phyloP scores from a whole-genome alignment of 805 yeast genomes.

The Yarrowia sp. region DNA sequence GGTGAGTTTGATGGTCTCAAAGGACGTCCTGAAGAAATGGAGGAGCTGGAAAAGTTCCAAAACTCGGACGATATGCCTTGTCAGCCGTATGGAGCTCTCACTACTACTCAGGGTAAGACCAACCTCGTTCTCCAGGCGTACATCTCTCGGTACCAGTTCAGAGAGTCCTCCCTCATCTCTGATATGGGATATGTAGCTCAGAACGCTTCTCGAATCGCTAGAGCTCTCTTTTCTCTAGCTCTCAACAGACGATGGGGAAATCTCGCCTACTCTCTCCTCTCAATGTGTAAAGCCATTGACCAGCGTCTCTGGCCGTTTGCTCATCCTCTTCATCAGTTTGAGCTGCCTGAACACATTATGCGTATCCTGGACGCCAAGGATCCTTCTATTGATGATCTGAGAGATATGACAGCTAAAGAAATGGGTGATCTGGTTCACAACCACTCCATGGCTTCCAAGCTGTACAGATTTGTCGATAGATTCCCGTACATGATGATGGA shows the following conservation, averaged over 20 bases:
- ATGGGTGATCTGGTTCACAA: conserved; percentile 90
- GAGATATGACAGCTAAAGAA: conserved; percentile 72
- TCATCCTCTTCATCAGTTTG: conserved; percentile 89
- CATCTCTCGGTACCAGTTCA: conserved; percentile 69
- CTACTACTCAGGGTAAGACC: conserved; percentile 79
- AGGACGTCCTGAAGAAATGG: conserved; percentile 80
- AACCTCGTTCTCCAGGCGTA: conserved; percentile 84
- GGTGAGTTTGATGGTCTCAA: conserved; percentile 90
- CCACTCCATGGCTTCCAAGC: conserved; percentile 60
- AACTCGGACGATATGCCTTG: conserved; percentile 63
- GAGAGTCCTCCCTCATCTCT: conserved; percentile 77
- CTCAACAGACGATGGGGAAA: conserved; percentile 89
- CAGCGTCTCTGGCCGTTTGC: conserved; percentile 82
- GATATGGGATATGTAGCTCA: conserved; percentile 95
- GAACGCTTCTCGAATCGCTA: conserved; percentile 86
- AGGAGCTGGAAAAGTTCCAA: conserved; percentile 62
- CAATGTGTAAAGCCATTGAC: conserved; percentile 84
- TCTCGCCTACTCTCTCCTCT: conserved; percentile 68
- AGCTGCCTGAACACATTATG: conserved; percentile 60
- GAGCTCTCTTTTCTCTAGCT: conserved; percentile 86
- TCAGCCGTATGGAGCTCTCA: conserved; percentile 75
- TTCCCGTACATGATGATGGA: conserved; percentile 76
- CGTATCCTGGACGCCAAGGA: conserved; percentile 57
- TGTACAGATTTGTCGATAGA: conserved; percentile 59
- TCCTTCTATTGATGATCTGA: conserved; percentile 59